phyloP scores from a whole-genome alignment of 2,329 filamentous ascomycete genomes.

The Cladophialophora yegresii region DNA sequence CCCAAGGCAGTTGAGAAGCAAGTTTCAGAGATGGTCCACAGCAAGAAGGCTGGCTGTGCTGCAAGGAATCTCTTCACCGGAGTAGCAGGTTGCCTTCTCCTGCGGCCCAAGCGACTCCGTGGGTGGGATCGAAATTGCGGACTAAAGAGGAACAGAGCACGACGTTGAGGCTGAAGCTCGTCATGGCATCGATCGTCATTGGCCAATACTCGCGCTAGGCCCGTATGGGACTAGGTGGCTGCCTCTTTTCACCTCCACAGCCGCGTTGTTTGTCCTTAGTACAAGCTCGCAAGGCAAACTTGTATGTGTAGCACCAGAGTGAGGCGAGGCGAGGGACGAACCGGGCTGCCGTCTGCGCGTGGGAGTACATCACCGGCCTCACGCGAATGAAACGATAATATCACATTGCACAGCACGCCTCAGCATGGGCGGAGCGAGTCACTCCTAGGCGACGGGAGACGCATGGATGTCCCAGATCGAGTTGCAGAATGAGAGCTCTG shows the following conservation, averaged over 20 bases:
- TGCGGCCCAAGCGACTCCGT: constrained; percentile 10
- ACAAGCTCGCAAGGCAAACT: constrained; percentile 10
- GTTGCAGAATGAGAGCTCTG: constrained; percentile 16
- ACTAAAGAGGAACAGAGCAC: neutral
- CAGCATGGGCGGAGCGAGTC: neutral
- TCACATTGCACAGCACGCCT: constrained; percentile 6
- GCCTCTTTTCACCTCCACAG: constrained; percentile 12
- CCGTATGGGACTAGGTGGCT: neutral
- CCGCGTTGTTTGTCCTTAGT: constrained; percentile 8
- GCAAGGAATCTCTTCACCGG: neutral
- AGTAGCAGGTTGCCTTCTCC: constrained; percentile 10
- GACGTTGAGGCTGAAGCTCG: constrained; percentile 14
- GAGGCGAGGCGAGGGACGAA: constrained; percentile 7
- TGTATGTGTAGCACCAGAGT: constrained; percentile 8
- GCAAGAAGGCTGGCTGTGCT: constrained; percentile 7
- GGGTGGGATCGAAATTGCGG: neutral
- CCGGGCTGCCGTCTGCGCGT: constrained; percentile 12
- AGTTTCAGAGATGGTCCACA: constrained; percentile 3
- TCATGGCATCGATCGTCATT: neutral
- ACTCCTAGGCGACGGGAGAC: neutral
- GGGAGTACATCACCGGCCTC: neutral
- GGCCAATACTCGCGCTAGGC: neutral
- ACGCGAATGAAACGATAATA: constrained; percentile 10
- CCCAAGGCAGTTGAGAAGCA: neutral
- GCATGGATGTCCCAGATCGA: neutral